Percentiles rank a stretch among this genome's conserved stretches.
These are phyloP conservation scores for Hevea brasiliensis DNA, from an alignment of 345 rosid genomes.

Conservation along the genomic window DNA sequence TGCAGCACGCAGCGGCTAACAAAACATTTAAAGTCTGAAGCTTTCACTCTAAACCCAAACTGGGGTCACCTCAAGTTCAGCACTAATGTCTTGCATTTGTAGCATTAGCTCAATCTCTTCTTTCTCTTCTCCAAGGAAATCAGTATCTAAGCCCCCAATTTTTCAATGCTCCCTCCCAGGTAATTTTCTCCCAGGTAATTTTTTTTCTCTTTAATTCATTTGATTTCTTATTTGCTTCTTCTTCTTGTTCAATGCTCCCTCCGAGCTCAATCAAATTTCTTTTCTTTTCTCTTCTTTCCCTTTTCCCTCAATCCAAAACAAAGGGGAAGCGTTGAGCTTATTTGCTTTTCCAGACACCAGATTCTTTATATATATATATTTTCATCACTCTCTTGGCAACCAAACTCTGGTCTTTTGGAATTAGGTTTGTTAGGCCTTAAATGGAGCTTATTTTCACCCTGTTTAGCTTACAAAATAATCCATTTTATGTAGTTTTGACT, in stretches of 20 bases:
- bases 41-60: background rate
- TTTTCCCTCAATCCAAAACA: too few relatives aligned
- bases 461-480: background rate
- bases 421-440: background rate
- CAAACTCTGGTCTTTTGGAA: background rate
- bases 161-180: constrained; percentile 71
- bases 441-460: background rate
- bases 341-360: background rate
- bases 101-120: constrained; percentile 43
- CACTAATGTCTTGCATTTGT: constrained; percentile 41
- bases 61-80: background rate
- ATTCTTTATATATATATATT: background rate
- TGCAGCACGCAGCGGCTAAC: background rate
- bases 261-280: too few relatives aligned
- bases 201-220: background rate
- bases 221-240: background rate
- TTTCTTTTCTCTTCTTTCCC: too few relatives aligned
- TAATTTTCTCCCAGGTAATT: constrained; percentile 52
- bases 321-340: background rate
- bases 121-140: constrained; percentile 40
- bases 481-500: background rate
- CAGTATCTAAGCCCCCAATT: constrained; percentile 40
- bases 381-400: constrained; percentile 3
- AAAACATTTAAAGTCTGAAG: background rate
- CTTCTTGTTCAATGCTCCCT: too few relatives aligned